phyloP scores from a whole-genome alignment of 2,329 filamentous ascomycete genomes.

The Colletotrichum tofieldiae region DNA sequence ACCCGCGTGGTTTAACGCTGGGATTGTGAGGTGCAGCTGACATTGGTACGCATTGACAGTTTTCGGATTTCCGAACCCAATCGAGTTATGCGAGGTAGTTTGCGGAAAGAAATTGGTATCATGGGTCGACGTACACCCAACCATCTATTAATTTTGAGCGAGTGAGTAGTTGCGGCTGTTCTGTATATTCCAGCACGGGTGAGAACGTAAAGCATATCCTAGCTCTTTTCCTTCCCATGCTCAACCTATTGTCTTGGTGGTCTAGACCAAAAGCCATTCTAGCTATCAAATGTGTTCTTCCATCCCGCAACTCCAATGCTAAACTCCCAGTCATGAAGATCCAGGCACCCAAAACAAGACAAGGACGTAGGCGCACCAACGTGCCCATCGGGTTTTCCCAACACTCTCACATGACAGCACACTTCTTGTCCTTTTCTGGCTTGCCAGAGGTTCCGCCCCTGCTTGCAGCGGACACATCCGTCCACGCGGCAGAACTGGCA shows the following conservation, averaged over 20 bases:
- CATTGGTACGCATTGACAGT: neutral
- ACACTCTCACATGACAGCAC: conserved; percentile 65
- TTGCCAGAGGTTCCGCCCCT: conserved; percentile 46
- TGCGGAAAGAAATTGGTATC: conserved; percentile 20
- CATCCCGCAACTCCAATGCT: conserved; percentile 33
- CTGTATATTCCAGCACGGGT: conserved; percentile 15
- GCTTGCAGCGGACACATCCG: conserved; percentile 61
- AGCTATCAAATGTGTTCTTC: neutral
- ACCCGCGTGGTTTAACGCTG: neutral
- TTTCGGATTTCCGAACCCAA: neutral
- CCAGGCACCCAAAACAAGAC: neutral
- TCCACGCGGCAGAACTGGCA: conserved; percentile 67
- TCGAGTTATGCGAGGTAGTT: neutral
- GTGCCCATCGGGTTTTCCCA: neutral
- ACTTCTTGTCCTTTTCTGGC: conserved; percentile 64
- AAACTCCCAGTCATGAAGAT: conserved; percentile 3
- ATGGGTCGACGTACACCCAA: neutral
- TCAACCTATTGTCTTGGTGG: neutral
- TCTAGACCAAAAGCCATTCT: neutral
- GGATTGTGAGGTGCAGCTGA: neutral
- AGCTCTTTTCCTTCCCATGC: neutral
- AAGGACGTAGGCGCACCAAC: neutral
- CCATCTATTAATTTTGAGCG: neutral
- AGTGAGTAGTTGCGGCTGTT: neutral
- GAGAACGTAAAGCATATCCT: neutral